phyloP scores from a whole-genome alignment of 2,329 filamentous ascomycete species.

The Aspergillus tamarii region DNA sequence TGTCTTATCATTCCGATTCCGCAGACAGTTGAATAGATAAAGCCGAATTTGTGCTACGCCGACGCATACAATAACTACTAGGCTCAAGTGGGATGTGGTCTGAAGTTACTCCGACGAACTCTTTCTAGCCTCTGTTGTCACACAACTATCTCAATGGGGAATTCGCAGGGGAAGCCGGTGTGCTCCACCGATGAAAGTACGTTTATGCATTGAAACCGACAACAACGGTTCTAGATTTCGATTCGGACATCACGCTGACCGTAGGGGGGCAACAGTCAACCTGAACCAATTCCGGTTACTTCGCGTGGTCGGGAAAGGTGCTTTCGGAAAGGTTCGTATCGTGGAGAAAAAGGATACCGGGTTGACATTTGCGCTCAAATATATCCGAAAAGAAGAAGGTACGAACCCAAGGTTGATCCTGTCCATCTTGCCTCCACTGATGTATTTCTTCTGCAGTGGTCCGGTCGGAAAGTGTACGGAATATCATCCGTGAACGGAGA shows the following conservation, averaged over 20 bases:
- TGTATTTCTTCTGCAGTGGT: constrained; percentile 67
- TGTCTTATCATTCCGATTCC: not conserved
- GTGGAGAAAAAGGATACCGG: constrained; percentile 96
- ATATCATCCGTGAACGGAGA: constrained; percentile 94
- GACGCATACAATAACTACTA: not conserved
- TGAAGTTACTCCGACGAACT: constrained; percentile 29
- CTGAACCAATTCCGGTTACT: constrained; percentile 96
- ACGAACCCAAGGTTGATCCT: constrained; percentile 9
- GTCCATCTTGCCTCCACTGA: constrained; percentile 19
- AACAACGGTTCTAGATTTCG: not conserved
- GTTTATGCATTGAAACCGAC: constrained; percentile 33
- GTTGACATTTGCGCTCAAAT: constrained; percentile 94
- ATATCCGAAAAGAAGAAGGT: constrained; percentile 98
- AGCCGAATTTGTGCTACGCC: constrained; percentile 1
- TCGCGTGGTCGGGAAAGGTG: constrained; percentile 94
- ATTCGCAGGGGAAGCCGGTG: constrained; percentile 91
- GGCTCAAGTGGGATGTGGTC: constrained; percentile 23
- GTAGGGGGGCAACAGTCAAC: constrained; percentile 66
- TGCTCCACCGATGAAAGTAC: constrained; percentile 90
- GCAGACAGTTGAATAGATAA: not conserved
- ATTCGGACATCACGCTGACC: constrained; percentile 19
- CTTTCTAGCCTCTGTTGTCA: constrained; percentile 22
- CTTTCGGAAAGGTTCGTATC: constrained; percentile 98
- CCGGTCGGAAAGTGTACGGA: constrained; percentile 94
- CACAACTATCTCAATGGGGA: constrained; percentile 69